A percentile compares a stretch with the other conserved stretches of the same genome.
phyloP scores from a whole-genome alignment of 768 basidiomycete genomes.

The Lactarius akahatsu region DNA sequence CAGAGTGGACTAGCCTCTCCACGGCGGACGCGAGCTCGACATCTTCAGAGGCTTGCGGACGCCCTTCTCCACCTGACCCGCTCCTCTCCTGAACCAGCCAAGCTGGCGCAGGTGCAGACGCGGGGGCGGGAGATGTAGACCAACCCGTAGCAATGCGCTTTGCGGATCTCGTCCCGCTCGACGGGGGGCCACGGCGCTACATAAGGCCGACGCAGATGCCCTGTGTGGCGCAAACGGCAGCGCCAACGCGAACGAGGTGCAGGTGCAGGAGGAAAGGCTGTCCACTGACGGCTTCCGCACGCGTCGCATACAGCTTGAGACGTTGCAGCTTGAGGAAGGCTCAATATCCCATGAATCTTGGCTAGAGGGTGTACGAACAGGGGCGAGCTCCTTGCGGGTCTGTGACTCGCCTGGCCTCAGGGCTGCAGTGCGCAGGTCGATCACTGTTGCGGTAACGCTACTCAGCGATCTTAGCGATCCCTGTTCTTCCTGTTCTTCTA shows the following conservation, averaged over 20 bases:
- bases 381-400: neutral
- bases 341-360: conserved; percentile 4
- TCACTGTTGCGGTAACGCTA: neutral
- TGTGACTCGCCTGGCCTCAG: no score
- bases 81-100: neutral
- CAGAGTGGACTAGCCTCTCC: conserved; percentile 69
- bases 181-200: conserved; percentile 53
- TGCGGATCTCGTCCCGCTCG: conserved; percentile 57
- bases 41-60: conserved; percentile 59
- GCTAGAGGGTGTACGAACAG: neutral
- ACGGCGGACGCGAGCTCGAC: conserved; percentile 72
- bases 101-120: neutral
- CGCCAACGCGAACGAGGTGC: neutral
- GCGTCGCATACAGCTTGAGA: conserved; percentile 12
- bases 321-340: conserved; percentile 3
- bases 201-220: neutral
- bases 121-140: conserved; percentile 45
- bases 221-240: neutral
- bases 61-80: conserved; percentile 32
- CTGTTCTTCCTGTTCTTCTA: neutral
- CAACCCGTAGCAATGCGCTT: conserved; percentile 60
- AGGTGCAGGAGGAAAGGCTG: neutral
- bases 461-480: no score
- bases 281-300: conserved; percentile 11
- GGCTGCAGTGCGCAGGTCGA: no score